These are phyloP conservation scores for Entophlyctis luteolus DNA, from an alignment of 192 early-diverging fungal species.

Conservation along the genomic window DNA sequence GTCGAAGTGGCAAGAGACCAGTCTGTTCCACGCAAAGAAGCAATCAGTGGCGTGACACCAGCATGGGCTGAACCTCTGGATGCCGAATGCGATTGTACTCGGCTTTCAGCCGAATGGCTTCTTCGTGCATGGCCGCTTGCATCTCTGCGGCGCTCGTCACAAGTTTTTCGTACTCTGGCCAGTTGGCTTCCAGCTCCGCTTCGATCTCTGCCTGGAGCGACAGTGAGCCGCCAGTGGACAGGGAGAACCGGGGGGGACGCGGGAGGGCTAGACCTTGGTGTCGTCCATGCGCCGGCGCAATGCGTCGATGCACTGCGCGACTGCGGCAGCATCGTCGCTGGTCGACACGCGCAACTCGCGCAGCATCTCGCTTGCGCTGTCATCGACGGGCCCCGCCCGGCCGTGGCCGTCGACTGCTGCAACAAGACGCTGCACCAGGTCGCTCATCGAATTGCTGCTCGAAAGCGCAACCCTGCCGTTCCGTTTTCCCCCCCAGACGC, in stretches of 20 bases:
- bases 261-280: not conserved
- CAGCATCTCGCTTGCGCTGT: not conserved
- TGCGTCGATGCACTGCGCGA: not conserved
- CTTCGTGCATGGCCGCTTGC: not conserved
- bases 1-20: not conserved
- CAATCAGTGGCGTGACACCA: not conserved
- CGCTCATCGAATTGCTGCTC: too few species aligned
- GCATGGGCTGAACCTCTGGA: not conserved
- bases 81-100: too few species aligned
- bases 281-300: slow-evolving; percentile 3
- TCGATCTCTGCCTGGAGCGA: not conserved
- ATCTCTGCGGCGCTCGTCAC: not conserved
- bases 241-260: too few species aligned
- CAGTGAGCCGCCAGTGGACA: not conserved
- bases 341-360: not conserved
- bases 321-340: not conserved
- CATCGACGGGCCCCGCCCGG: too few species aligned
- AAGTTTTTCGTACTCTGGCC: not conserved
- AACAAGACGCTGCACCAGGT: too few species aligned
- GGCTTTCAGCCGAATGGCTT: too few species aligned
- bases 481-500: too few species aligned
- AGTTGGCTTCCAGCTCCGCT: not conserved
- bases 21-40: not conserved
- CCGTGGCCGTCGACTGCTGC: too few species aligned
- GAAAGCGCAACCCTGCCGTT: too few species aligned